These are phyloP conservation scores for Blastomyces silverae DNA, from an alignment of 2,329 filamentous ascomycete genomes.

Conservation along the genomic window DNA sequence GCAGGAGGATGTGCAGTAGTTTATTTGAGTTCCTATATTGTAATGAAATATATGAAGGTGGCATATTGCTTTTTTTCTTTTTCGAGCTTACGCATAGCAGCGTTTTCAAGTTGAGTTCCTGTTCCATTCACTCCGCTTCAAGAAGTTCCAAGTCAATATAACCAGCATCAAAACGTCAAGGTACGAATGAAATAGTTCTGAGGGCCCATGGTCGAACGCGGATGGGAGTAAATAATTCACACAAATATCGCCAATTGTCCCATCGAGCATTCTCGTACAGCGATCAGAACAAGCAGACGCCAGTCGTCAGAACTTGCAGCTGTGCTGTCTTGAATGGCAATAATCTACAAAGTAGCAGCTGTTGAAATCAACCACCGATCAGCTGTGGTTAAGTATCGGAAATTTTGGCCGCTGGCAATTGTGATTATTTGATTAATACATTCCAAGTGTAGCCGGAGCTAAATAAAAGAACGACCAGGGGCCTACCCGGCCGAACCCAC, in stretches of 20 bases:
- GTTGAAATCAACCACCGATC: neutral
- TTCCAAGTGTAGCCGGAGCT: neutral
- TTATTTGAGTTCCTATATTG: neutral
- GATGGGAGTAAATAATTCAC: neutral
- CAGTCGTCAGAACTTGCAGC: neutral
- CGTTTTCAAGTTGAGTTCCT: neutral
- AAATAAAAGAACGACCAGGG: no score
- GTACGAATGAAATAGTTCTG: neutral
- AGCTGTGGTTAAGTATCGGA: neutral
- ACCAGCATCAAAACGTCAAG: neutral
- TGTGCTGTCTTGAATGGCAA: neutral
- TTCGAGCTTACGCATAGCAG: neutral
- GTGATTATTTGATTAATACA: neutral
- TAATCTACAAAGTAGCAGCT: neutral
- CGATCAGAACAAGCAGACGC: neutral
- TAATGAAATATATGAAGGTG: slow-evolving; percentile 4
- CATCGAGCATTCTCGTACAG: neutral
- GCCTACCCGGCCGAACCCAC: neutral
- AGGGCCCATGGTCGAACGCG: neutral
- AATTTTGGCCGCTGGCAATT: no score
- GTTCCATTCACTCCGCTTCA: neutral
- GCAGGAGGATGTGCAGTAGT: slow-evolving; percentile 2
- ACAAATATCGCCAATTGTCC: neutral
- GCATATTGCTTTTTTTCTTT: neutral
- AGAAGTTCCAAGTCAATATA: neutral